These are phyloP conservation scores for Cadophora sp. DNA, from an alignment of 2,329 filamentous ascomycete genomes.

Conservation along the genomic window DNA sequence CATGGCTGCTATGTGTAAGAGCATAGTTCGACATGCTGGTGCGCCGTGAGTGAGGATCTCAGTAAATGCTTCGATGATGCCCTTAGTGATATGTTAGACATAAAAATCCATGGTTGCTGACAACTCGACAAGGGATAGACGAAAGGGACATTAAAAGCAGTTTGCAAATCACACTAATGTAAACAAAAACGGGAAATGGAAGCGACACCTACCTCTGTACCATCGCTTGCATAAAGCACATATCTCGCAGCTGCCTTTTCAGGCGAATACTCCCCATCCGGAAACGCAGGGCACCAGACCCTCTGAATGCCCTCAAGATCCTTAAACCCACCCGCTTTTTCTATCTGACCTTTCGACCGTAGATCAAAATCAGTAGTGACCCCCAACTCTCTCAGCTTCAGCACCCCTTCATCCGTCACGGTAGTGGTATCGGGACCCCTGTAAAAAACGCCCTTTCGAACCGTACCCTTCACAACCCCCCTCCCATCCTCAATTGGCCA, in stretches of 20 bases:
- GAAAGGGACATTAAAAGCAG: background rate
- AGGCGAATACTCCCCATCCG: slow-evolving; percentile 64
- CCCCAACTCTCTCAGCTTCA: slow-evolving; percentile 58
- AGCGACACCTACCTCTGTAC: slow-evolving; percentile 49
- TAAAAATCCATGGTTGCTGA: background rate
- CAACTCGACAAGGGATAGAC: too few species aligned
- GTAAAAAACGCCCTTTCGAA: slow-evolving; percentile 64
- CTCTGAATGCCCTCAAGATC: slow-evolving; percentile 58
- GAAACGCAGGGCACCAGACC: slow-evolving; percentile 69
- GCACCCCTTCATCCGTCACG: slow-evolving; percentile 59
- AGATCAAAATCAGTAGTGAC: slow-evolving; percentile 73
- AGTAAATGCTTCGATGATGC: slow-evolving; percentile 68
- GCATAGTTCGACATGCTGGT: slow-evolving; percentile 60
- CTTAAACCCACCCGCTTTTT: slow-evolving; percentile 50
- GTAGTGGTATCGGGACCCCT: slow-evolving; percentile 72
- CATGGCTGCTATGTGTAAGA: slow-evolving; percentile 42
- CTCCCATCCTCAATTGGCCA: slow-evolving; percentile 32
- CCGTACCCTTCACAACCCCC: slow-evolving; percentile 39
- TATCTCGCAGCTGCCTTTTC: slow-evolving; percentile 68
- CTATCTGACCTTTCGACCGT: slow-evolving; percentile 66
- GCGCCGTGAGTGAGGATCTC: slow-evolving; percentile 62
- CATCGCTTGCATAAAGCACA: slow-evolving; percentile 62
- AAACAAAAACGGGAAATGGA: slow-evolving; percentile 5
- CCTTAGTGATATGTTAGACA: slow-evolving; percentile 44
- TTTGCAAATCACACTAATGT: background rate